Conservation (phyloP, 805 yeast genomes). For the Saccharomycopsis selenospora region DNA sequence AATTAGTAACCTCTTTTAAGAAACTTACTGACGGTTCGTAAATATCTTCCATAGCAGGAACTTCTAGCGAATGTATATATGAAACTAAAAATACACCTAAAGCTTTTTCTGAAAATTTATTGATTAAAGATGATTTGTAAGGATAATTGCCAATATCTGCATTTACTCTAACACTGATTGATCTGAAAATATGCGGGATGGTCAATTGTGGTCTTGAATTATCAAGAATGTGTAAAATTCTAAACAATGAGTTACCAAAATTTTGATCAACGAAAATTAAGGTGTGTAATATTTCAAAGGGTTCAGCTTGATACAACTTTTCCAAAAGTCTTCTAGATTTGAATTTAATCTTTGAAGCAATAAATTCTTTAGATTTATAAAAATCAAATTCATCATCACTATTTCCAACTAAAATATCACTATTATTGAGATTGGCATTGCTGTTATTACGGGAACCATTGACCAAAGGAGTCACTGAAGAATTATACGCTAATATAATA, state of each 20-base stretch:
- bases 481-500: conserved; percentile 8
- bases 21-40: conserved; percentile 55
- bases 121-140: conserved; percentile 39
- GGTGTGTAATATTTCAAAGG: conserved; percentile 64
- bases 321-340: conserved; percentile 62
- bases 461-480: neutral
- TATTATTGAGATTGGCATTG: neutral
- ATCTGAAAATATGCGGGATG: conserved; percentile 56
- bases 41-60: conserved; percentile 73
- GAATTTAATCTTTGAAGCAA: conserved; percentile 57
- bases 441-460: too few species aligned
- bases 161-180: conserved; percentile 43
- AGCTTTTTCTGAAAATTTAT: conserved; percentile 38
- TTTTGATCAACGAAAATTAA: conserved; percentile 36
- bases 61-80: conserved; percentile 61
- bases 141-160: conserved; percentile 24
- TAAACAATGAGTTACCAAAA: conserved; percentile 37
- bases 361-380: conserved; percentile 35
- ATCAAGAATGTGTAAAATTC: conserved; percentile 70
- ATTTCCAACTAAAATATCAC: conserved; percentile 2
- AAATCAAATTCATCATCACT: conserved; percentile 22
- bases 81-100: conserved; percentile 47
- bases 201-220: conserved; percentile 75
- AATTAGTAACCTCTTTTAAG: conserved; percentile 49
- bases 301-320: conserved; percentile 56